Conservation (phyloP, 1,284 basidiomycete species). For the Pholiota adiposa region DNA sequence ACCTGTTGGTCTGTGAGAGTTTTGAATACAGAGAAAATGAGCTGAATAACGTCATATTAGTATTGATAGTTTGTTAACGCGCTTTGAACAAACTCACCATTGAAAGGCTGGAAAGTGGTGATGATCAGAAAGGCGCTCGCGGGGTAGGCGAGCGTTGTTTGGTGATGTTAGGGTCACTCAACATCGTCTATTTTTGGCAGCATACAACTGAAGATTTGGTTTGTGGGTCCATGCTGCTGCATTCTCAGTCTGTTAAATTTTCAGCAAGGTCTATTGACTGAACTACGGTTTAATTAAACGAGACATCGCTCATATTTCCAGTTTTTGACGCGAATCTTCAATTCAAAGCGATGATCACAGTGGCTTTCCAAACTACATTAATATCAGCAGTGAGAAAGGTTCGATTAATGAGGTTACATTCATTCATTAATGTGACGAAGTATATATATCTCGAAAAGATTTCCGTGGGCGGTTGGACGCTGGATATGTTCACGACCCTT, state of each 20-base stretch:
- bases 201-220: neutral
- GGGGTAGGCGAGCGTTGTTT: neutral
- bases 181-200: constrained; percentile 3
- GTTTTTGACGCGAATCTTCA: neutral
- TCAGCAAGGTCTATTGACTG: neutral
- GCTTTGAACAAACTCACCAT: constrained; percentile 23
- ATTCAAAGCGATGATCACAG: neutral
- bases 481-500: neutral
- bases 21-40: constrained; percentile 99
- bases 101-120: constrained; percentile 8
- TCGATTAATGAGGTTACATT: neutral
- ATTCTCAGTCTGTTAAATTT: neutral
- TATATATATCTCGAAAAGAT: neutral
- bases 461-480: neutral
- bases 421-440: neutral
- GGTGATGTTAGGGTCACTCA: neutral
- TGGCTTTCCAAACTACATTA: no score
- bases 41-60: constrained; percentile 47
- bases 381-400: neutral
- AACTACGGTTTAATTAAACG: neutral
- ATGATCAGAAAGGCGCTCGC: neutral
- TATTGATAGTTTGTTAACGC: constrained; percentile 12
- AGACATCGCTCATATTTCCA: neutral
- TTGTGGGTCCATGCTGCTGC: neutral
- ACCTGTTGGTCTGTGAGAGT: constrained; percentile 97